These are phyloP conservation scores for Sporisorium scitamineum DNA, from an alignment of 1,284 basidiomycete species.

Conservation along the genomic window DNA sequence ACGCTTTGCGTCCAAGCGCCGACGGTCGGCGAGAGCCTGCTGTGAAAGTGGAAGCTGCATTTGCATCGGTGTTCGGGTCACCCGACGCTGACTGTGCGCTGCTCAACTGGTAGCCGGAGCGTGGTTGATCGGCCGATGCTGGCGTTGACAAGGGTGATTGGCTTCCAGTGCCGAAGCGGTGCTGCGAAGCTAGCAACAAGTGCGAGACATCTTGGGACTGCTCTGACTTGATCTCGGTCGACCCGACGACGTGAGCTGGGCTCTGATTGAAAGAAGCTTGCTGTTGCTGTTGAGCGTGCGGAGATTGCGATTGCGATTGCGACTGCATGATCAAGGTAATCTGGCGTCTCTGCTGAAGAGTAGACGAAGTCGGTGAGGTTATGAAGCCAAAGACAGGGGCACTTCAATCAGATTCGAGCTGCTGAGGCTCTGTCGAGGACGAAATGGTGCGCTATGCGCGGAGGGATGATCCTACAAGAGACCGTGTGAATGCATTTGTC, in stretches of 20 bases:
- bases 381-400: background rate
- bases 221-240: slow-evolving; percentile 15
- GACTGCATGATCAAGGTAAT: slow-evolving; percentile 27
- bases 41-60: slow-evolving; percentile 18
- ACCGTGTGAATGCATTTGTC: slow-evolving; percentile 22
- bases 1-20: slow-evolving; percentile 23
- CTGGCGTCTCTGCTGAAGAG: background rate
- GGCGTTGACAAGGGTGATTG: slow-evolving; percentile 37
- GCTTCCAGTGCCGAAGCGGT: slow-evolving; percentile 26
- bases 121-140: slow-evolving; percentile 25
- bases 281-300: slow-evolving; percentile 10
- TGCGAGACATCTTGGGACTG: slow-evolving; percentile 27
- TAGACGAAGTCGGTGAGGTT: background rate
- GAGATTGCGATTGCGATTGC: slow-evolving; percentile 16
- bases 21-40: slow-evolving; percentile 24
- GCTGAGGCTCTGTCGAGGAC: slow-evolving; percentile 1
- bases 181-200: slow-evolving; percentile 29
- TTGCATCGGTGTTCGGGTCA: slow-evolving; percentile 15
- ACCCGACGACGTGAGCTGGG: slow-evolving; percentile 4
- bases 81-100: slow-evolving; percentile 43
- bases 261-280: background rate
- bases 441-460: slow-evolving; percentile 15
- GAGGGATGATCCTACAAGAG: slow-evolving; percentile 17
- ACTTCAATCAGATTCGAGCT: background rate
- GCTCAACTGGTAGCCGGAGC: slow-evolving; percentile 48